Evolutionary conservation across 2,329 filamentous ascomycete genomes (phyloP).

Genomic region (Aureobasidium sp.): DNA sequence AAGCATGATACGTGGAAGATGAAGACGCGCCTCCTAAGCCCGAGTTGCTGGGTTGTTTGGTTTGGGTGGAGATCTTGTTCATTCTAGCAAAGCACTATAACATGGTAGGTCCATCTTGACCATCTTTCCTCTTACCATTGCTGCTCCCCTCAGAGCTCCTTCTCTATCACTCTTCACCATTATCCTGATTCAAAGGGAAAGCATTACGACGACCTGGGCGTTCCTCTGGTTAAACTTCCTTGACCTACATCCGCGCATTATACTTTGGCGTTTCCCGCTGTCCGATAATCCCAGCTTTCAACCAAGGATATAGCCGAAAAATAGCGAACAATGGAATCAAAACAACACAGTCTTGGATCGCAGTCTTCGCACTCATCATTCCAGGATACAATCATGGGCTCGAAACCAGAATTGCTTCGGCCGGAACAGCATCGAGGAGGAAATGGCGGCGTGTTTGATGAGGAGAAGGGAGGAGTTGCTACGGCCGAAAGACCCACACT

Average conservation of each 20-base stretch:
- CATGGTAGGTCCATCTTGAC: not conserved
- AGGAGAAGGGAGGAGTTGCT: conserved; percentile 1
- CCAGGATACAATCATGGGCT: not conserved
- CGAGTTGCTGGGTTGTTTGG: not conserved
- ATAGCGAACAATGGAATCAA: not conserved
- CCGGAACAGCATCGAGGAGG: not conserved
- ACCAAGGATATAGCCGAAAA: not conserved
- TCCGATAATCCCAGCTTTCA: not conserved
- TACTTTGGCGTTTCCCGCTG: not conserved
- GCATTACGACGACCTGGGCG: not conserved
- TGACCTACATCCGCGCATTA: not conserved
- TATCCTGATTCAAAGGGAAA: not conserved
- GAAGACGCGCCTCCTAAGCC: not conserved
- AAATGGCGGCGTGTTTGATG: not conserved
- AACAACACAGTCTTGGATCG: not conserved
- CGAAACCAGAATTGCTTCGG: not conserved
- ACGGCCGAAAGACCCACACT: conserved; percentile 2
- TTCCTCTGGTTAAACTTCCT: not conserved
- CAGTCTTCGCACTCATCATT: conserved; percentile 3
- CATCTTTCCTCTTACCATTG: not conserved
- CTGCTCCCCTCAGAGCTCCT: no score
- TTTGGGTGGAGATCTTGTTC: not conserved
- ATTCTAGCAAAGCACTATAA: not conserved
- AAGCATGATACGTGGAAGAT: not conserved
- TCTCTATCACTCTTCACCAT: not conserved